phyloP scores from a whole-genome alignment of 2,329 filamentous ascomycete genomes.

The Aspergillus sp. region DNA sequence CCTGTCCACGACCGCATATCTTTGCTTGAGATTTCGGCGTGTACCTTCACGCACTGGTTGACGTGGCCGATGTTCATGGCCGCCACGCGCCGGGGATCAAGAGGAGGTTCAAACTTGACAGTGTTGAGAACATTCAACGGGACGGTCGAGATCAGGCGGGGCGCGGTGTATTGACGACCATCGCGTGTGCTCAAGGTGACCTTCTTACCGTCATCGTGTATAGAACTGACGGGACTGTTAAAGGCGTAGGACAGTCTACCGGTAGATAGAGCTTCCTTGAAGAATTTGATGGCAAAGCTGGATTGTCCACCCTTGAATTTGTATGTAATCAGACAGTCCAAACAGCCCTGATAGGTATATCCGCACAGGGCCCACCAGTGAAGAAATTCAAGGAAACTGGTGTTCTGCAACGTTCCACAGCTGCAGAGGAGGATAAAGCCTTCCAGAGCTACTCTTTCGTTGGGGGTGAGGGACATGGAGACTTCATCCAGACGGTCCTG shows the following conservation, averaged over 20 bases:
- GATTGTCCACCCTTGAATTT: slow-evolving; percentile 47
- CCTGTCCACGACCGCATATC: slow-evolving; percentile 45
- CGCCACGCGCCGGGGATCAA: slow-evolving; percentile 32
- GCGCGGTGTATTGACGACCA: slow-evolving; percentile 27
- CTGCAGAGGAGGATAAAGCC: slow-evolving; percentile 44
- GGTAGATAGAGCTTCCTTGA: slow-evolving; percentile 41
- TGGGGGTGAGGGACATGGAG: slow-evolving; percentile 21
- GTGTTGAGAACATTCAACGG: slow-evolving; percentile 46
- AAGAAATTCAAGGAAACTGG: slow-evolving; percentile 48
- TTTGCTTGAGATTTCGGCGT: slow-evolving; percentile 42
- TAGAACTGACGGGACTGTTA: slow-evolving; percentile 33
- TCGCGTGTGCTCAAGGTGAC: slow-evolving; percentile 36
- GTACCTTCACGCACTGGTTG: slow-evolving; percentile 48
- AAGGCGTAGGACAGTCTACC: slow-evolving; percentile 44
- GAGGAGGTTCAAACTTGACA: slow-evolving; percentile 41
- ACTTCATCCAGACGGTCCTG: slow-evolving; percentile 43
- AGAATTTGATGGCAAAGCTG: slow-evolving; percentile 46
- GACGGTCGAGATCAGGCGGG: slow-evolving; percentile 41
- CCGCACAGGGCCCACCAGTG: slow-evolving; percentile 49
- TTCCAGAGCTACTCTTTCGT: slow-evolving; percentile 43
- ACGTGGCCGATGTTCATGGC: slow-evolving; percentile 43
- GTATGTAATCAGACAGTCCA: slow-evolving; percentile 41
- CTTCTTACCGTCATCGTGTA: slow-evolving; percentile 25
- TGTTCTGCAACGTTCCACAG: slow-evolving; percentile 42
- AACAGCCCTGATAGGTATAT: slow-evolving; percentile 40